A percentile compares a stretch with the other conserved stretches of the same genome.
These are phyloP conservation scores for Metrosideros polymorpha DNA, from an alignment of 441 rosid genomes.

Conservation along the genomic window DNA sequence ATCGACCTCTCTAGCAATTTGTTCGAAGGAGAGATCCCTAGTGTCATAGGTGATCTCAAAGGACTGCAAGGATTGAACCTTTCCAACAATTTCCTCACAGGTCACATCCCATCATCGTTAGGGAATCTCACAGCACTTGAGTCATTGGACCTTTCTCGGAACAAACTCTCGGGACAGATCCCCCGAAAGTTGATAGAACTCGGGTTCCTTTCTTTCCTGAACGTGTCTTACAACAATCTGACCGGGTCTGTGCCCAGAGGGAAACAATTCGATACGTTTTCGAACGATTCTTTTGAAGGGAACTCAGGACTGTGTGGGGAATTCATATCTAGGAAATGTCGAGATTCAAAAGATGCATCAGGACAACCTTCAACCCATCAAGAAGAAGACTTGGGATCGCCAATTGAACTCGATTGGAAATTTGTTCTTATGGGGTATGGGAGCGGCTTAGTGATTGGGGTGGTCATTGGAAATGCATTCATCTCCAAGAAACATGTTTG, in stretches of 20 bases:
- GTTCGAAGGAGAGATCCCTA: not conserved
- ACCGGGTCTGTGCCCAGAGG: not conserved
- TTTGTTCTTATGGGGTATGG: not conserved
- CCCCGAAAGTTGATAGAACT: not conserved
- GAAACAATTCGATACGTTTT: not conserved
- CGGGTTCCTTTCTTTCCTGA: not conserved
- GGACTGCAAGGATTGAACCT: rapidly evolving
- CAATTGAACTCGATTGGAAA: not conserved
- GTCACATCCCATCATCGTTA: not conserved
- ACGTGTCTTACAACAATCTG: not conserved
- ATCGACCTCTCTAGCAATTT: rapidly evolving
- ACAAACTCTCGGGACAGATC: not conserved
- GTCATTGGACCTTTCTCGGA: not conserved
- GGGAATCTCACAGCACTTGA: not conserved
- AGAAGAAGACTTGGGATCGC: not conserved
- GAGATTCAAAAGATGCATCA: rapidly evolving
- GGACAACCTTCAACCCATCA: not conserved
- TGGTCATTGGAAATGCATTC: not conserved
- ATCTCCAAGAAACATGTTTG: not conserved
- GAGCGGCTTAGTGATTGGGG: not conserved
- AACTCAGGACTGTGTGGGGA: not conserved
- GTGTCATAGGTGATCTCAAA: not conserved
- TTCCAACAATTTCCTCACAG: rapidly evolving
- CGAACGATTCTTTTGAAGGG: not conserved
- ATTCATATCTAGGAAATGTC: not conserved